These are phyloP conservation scores for Candida bentonensis DNA, from an alignment of 805 yeast genomes.

Conservation along the genomic window DNA sequence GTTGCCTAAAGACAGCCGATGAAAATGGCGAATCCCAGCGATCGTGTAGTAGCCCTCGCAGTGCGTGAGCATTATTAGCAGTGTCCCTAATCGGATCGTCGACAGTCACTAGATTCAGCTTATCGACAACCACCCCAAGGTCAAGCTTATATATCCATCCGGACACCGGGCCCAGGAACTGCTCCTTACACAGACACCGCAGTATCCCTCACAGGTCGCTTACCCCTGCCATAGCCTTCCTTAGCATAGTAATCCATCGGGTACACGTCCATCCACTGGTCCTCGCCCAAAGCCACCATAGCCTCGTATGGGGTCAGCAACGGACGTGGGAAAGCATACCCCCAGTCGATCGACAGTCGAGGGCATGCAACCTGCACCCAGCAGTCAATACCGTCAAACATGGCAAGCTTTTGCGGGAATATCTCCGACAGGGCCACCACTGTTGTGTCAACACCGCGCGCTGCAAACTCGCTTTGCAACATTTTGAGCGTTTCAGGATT, in stretches of 20 bases:
- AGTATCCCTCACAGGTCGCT: too few relatives aligned
- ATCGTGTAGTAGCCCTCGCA: too few relatives aligned
- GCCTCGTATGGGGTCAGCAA: conserved; percentile 92
- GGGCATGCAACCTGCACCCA: conserved; percentile 98
- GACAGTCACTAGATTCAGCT: too few relatives aligned
- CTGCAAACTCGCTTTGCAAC: conserved; percentile 39
- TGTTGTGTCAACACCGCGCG: conserved; percentile 52
- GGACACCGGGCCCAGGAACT: too few relatives aligned
- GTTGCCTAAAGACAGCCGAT: too few relatives aligned
- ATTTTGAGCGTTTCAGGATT: conserved; percentile 60
- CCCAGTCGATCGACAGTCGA: conserved; percentile 93
- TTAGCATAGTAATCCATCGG: conserved; percentile 93
- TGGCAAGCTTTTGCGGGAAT: conserved; percentile 80
- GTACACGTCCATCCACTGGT: conserved; percentile 38
- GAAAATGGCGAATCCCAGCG: too few relatives aligned
- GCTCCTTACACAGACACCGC: too few relatives aligned
- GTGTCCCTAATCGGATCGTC: too few relatives aligned
- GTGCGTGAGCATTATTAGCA: too few relatives aligned
- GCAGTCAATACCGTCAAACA: conserved; percentile 87
- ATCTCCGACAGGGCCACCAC: conserved; percentile 83
- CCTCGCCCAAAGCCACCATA: conserved; percentile 72
- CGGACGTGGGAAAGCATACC: conserved; percentile 90
- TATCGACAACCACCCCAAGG: too few relatives aligned
- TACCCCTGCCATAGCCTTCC: conserved; percentile 87
- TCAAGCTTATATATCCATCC: too few relatives aligned